Percentiles rank a stretch among this genome's conserved stretches.
Evolutionary conservation across 192 early-diverging fungal species (phyloP).

Genomic region (Phycomyces blakesleeanus): DNA sequence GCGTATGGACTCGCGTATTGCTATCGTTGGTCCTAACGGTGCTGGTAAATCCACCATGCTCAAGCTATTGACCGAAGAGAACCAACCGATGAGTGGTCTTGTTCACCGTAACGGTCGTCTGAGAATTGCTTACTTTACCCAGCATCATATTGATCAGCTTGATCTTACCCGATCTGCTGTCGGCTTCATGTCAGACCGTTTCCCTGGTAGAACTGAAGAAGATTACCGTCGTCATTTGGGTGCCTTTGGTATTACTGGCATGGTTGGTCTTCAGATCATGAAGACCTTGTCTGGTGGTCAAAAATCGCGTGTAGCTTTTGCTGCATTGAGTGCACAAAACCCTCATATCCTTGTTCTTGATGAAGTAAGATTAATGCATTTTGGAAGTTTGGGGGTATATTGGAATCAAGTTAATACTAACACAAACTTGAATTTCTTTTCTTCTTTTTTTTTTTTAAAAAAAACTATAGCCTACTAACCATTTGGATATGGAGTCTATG

Average conservation of each 20-base stretch:
- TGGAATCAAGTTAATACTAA: too few species aligned
- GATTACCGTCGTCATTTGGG: constrained; percentile 94
- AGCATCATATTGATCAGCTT: constrained; percentile 97
- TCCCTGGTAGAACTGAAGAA: constrained; percentile 89
- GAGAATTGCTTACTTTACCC: constrained; percentile 91
- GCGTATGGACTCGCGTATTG: constrained; percentile 95
- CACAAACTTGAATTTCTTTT: too few species aligned
- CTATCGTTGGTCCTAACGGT: constrained; percentile 99
- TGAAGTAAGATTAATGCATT: constrained; percentile 60
- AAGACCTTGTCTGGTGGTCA: constrained; percentile 95
- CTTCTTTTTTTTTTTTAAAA: too few species aligned
- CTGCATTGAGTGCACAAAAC: constrained; percentile 82
- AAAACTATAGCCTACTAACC: constrained; percentile 71
- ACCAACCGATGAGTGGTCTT: constrained; percentile 75
- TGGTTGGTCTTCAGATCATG: constrained; percentile 92
- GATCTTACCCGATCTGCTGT: constrained; percentile 82
- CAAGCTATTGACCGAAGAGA: constrained; percentile 81
- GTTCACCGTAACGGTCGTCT: constrained; percentile 91
- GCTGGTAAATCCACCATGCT: constrained; percentile 98
- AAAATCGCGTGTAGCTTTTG: constrained; percentile 95
- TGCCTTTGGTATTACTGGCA: constrained; percentile 94
- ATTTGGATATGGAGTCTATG: constrained; percentile 89
- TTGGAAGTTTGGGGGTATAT: too few species aligned
- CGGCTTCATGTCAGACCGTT: constrained; percentile 83
- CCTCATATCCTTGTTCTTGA: constrained; percentile 97